These are phyloP conservation scores for Yamadazyma blattariae DNA, from an alignment of 1,139 yeast species.

Conservation along the genomic window DNA sequence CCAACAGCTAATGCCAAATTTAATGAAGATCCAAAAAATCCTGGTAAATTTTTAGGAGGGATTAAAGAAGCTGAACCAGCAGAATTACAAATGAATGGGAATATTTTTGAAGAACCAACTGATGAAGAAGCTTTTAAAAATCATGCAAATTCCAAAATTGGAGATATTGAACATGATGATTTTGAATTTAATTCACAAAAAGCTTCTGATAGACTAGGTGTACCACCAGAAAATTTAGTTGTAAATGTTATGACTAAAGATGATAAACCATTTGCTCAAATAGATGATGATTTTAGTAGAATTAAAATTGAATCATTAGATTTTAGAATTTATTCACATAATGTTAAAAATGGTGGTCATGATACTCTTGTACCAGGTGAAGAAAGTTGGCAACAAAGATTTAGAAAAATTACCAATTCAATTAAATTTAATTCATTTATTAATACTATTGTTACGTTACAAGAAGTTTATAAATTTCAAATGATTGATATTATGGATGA, in stretches of 20 bases:
- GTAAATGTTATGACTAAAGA: constrained; percentile 17
- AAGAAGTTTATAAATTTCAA: constrained; percentile 36
- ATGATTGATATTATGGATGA: constrained; percentile 28
- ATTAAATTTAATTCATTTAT: constrained; percentile 23
- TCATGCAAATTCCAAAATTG: constrained; percentile 10
- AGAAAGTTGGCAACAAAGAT: constrained; percentile 27
- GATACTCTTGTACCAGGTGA: constrained; percentile 28
- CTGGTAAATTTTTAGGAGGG: constrained; percentile 22
- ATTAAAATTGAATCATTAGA: constrained; percentile 16
- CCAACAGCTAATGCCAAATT: not conserved
- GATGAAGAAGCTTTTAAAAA: constrained; percentile 14
- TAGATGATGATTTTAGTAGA: constrained; percentile 16
- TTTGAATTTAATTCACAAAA: constrained; percentile 9
- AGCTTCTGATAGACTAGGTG: constrained; percentile 29
- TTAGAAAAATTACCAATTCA: constrained; percentile 23
- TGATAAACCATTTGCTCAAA: constrained; percentile 15
- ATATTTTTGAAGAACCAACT: constrained; percentile 14
- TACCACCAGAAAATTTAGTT: constrained; percentile 10
- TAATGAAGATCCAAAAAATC: constrained; percentile 11
- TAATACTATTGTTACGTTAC: constrained; percentile 32
- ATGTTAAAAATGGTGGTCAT: constrained; percentile 36
- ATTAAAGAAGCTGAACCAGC: constrained; percentile 17
- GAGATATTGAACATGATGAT: constrained; percentile 14
- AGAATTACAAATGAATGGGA: constrained; percentile 15
- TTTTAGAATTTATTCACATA: constrained; percentile 38